Base-by-base conservation (phyloP, 148 eudicot genomes). In the Agrostemma githago region DNA sequence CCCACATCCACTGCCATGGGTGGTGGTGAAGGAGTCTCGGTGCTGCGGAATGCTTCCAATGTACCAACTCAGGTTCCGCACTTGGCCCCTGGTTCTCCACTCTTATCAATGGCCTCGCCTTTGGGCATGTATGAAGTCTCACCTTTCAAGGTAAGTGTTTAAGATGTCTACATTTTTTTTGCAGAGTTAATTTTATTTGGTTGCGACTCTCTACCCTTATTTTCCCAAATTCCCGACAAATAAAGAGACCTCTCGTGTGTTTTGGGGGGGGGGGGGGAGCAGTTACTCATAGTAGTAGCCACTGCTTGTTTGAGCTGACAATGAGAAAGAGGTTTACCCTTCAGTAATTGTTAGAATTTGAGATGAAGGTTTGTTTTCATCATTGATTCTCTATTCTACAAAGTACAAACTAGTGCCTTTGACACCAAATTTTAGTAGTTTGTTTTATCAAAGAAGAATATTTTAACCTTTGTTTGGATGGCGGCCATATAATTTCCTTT, bases 51-150 rank as follows among this genome's bases (percentile, higher is more conserved):
- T 76, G 72, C 87, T 77, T 77, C 88, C 4, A 82, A 82, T 74
- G 76, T 87, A 75, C 77, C 91, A 66, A 65, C 90, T 59, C 83
- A 85, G 40, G 79, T 83, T 72, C 96, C 82, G 63, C 96, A 90
- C 83, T 85, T 92, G 57, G 85, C 91, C 67, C 90, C 97, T 26
- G 92, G 96, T 3, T 88, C 97, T 57, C 91, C 90, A 6, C 81
- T 92, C 48, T 76, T 92, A 74, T 85, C 92, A 19, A 86, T 90
- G 89, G 75, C 89, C n/a, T 83, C 96, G 20, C 97, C 99, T 43
- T 66, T 92, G 87, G 82, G 92, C 81, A 85, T 96, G 92, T 96
- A 86, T 60, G 97, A 96, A 79, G 85, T 82, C 21, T 84, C 97
- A 15, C 92, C 96, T 21, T 96, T 96, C 74, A 92, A 90, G 99